Evolutionary conservation across 495 filamentous ascomycete species (phyloP).

Genomic region (Lophium mytilinum): DNA sequence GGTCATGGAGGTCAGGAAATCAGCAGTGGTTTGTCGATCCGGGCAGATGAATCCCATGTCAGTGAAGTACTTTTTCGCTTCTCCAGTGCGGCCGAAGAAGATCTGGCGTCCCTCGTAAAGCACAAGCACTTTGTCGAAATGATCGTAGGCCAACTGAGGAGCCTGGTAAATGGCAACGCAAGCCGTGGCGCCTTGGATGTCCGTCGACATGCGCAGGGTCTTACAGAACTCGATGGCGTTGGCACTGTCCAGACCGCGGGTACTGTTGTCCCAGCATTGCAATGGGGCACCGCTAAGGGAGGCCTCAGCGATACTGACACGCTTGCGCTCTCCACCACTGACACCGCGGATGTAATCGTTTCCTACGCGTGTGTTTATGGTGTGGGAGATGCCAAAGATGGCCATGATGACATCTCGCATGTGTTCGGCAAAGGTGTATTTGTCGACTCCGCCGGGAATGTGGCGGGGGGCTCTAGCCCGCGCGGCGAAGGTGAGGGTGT

Average conservation of each 20-base stretch:
- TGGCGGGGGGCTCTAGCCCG: conserved; percentile 32
- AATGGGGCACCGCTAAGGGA: conserved; percentile 31
- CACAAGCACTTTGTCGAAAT: conserved; percentile 37
- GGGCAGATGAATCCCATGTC: conserved; percentile 55
- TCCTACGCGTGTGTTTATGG: conserved; percentile 35
- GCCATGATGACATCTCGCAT: conserved; percentile 39
- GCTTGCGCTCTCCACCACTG: conserved; percentile 37
- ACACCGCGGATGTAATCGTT: conserved; percentile 39
- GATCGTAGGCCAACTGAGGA: conserved; percentile 33
- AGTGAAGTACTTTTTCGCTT: conserved; percentile 35
- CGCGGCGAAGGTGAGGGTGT: conserved; percentile 36
- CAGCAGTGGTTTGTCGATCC: conserved; percentile 53
- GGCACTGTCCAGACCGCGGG: conserved; percentile 37
- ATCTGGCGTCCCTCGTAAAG: conserved; percentile 38
- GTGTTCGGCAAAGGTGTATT: conserved; percentile 26
- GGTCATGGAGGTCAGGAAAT: conserved; percentile 68
- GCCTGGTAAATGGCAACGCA: conserved; percentile 38
- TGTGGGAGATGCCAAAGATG: conserved; percentile 38
- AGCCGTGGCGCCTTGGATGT: conserved; percentile 31
- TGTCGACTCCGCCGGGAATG: conserved; percentile 30
- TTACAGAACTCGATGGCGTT: conserved; percentile 40
- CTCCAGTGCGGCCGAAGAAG: conserved; percentile 30
- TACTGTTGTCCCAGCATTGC: conserved; percentile 40
- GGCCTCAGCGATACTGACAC: conserved; percentile 38
- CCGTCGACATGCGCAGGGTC: conserved; percentile 33